A percentile compares a stretch with the other conserved stretches of the same genome.
phyloP scores from a whole-genome alignment of 2,329 filamentous ascomycete species.

The Capronia epimyces region DNA sequence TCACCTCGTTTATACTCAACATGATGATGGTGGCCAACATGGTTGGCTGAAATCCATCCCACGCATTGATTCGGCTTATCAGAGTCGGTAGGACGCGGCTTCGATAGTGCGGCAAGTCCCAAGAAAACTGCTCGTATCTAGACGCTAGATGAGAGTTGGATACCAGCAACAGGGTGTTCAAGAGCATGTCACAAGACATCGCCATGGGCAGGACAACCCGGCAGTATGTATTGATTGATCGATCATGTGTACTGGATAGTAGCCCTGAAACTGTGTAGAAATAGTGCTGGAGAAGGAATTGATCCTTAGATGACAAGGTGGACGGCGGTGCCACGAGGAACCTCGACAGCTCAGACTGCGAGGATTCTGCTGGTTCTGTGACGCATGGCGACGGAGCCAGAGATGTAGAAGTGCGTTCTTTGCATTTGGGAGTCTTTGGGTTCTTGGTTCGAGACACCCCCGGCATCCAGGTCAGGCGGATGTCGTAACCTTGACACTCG shows the following conservation, averaged over 20 bases:
- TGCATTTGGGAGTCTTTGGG: neutral
- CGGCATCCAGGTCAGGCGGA: conserved; percentile 13
- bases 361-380: neutral
- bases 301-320: conserved; percentile 3
- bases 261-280: conserved; percentile 7
- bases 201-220: conserved; percentile 7
- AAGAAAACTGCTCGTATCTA: conserved; percentile 2
- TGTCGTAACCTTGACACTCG: conserved; percentile 10
- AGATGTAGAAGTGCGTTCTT: neutral
- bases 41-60: conserved; percentile 2
- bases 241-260: conserved; percentile 9
- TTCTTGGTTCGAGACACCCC: conserved; percentile 2
- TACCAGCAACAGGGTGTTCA: conserved; percentile 7
- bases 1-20: conserved; percentile 10
- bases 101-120: conserved; percentile 3
- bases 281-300: conserved; percentile 8
- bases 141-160: conserved; percentile 3
- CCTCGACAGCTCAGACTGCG: neutral
- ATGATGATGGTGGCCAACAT: conserved; percentile 10
- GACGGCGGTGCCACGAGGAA: neutral
- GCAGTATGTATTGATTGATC: conserved; percentile 10
- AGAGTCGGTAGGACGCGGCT: conserved; percentile 4
- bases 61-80: neutral
- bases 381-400: neutral
- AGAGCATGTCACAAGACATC: conserved; percentile 1